Conservation (phyloP, 2,329 filamentous ascomycete species). For the Botryotinia globosa region DNA sequence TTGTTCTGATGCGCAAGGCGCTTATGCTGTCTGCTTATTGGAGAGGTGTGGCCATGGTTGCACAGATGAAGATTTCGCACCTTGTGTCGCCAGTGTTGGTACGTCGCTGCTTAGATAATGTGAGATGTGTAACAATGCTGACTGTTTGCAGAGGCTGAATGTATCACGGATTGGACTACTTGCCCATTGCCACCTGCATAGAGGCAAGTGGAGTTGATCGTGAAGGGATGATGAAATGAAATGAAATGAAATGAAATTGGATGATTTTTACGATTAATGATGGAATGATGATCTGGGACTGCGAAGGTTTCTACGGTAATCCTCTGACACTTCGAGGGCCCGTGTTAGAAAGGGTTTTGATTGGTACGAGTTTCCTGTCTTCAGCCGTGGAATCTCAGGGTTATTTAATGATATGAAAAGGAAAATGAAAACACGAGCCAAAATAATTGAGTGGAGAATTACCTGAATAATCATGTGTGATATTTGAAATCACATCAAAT, state of each 20-base stretch:
- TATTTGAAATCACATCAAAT: too few species aligned
- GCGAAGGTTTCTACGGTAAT: not conserved
- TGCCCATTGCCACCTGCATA: slow-evolving; percentile 4
- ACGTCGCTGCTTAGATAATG: not conserved
- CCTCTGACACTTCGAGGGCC: not conserved
- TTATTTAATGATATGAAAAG: not conserved
- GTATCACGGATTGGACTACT: slow-evolving; percentile 7
- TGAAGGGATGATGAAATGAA: not conserved
- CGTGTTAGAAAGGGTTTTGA: not conserved
- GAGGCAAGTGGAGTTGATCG: not conserved
- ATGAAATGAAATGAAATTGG: too few species aligned
- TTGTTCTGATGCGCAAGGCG: slow-evolving; percentile 4
- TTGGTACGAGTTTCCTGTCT: not conserved
- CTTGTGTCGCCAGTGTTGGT: slow-evolving; percentile 9
- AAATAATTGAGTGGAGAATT: not conserved
- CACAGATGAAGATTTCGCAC: not conserved
- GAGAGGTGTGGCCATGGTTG: slow-evolving; percentile 11
- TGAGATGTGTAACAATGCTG: not conserved
- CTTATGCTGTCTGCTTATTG: slow-evolving; percentile 13
- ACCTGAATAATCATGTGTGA: not conserved
- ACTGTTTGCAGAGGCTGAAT: slow-evolving; percentile 2
- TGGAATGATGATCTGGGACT: not conserved
- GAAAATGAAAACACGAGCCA: not conserved
- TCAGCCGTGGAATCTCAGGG: not conserved
- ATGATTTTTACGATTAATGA: not conserved